These are phyloP conservation scores for Mucor mucedo DNA, from an alignment of 371 early-diverging fungal species.

Conservation along the genomic window DNA sequence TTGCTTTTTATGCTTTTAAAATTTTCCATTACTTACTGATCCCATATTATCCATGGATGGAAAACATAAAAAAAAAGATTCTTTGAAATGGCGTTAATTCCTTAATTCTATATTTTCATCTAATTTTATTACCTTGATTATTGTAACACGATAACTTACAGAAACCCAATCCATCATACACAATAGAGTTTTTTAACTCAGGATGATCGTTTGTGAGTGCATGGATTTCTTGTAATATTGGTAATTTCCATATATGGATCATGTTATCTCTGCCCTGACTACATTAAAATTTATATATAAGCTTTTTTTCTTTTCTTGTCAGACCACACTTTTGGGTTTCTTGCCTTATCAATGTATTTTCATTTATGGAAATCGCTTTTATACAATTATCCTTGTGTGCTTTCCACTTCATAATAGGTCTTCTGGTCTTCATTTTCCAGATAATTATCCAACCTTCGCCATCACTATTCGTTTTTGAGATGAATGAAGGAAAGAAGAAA, in stretches of 20 bases:
- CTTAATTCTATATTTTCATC: background rate
- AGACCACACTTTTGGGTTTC: slow-evolving; percentile 8
- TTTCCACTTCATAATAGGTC: slow-evolving; percentile 45
- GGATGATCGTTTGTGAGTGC: slow-evolving; percentile 7
- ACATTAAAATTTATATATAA: slow-evolving; percentile 12
- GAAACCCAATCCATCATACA: slow-evolving; percentile 47
- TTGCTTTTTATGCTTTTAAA: background rate
- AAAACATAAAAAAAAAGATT: slow-evolving; percentile 26
- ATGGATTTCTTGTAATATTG: slow-evolving; percentile 9
- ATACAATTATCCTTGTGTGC: slow-evolving; percentile 46
- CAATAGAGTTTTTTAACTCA: slow-evolving; percentile 26
- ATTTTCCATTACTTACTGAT: slow-evolving; percentile 21
- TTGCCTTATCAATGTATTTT: slow-evolving; percentile 39
- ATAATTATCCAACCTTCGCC: slow-evolving; percentile 43
- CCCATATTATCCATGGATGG: slow-evolving; percentile 38
- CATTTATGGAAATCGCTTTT: slow-evolving; percentile 20
- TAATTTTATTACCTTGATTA: slow-evolving; percentile 2
- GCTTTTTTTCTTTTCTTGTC: background rate
- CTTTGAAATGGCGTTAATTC: background rate
- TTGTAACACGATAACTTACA: slow-evolving; percentile 43
- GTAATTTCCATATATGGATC: slow-evolving; percentile 51
- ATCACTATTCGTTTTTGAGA: slow-evolving; percentile 31
- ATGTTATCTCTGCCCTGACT: slow-evolving; percentile 59
- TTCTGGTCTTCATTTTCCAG: slow-evolving; percentile 47
- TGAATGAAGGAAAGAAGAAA: background rate